Base-by-base conservation (phyloP, 139 green algal genomes). In the Deuterostichococcus epilithicus region DNA sequence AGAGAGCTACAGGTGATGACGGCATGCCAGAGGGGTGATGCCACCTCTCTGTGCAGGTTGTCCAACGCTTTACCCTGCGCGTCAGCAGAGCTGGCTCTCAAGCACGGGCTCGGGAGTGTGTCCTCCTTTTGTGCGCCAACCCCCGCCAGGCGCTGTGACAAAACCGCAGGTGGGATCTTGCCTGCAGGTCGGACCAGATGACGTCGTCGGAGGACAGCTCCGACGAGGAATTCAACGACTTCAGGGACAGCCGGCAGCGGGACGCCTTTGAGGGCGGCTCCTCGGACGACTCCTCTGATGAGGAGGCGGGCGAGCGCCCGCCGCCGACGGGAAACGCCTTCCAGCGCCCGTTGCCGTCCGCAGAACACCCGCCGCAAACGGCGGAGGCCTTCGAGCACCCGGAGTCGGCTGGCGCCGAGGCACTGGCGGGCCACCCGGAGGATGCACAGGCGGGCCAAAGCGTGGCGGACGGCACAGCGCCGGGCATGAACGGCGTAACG, bases 91-190 rank as follows among this genome's bases (percentile, higher is more conserved):
- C n/a, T n/a, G n/a, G n/a, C n/a, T n/a, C n/a, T n/a, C n/a, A n/a
- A n/a, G n/a, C n/a, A n/a, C n/a, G n/a, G n/a, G n/a, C n/a, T n/a
- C n/a, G n/a, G n/a, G n/a, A n/a, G n/a, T n/a, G n/a, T n/a, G n/a
- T n/a, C n/a, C n/a, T n/a, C n/a, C n/a, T n/a, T n/a, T n/a, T n/a
- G n/a, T n/a, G n/a, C n/a, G n/a, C n/a, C n/a, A n/a, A n/a, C n/a
- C n/a, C n/a, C n/a, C n/a, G n/a, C n/a, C n/a, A 71, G 36, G 32
- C 37, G 70, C 47, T 72, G 68, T 59, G 28, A 38, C 67, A 70
- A 58, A 44, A 72, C 42, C 78, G 60, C 66, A 80, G 52, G 22
- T 33, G 30, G 18, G 42, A 79, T 60, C 66, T 38, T 70, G 58
- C 37, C 38, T n/a, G n/a, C 69, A 59, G 60, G 22, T n/a, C 52